These are phyloP conservation scores for Malus orientalis DNA, from an alignment of 306 rosid genomes.

Conservation along the genomic window DNA sequence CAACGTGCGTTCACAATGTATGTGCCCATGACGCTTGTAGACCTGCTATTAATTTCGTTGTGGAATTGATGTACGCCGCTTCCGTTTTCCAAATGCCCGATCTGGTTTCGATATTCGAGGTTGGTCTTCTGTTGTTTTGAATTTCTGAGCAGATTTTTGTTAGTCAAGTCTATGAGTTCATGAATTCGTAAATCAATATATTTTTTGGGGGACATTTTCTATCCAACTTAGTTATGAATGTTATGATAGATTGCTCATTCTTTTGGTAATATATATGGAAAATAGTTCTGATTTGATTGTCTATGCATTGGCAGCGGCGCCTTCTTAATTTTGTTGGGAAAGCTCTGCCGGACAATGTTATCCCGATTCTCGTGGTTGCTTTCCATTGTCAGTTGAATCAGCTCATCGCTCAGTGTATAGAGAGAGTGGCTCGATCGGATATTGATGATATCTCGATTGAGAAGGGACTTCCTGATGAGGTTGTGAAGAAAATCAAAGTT, in stretches of 20 bases:
- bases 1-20: conserved; percentile 40
- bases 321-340: conserved; percentile 39
- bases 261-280: neutral
- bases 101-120: conserved; percentile 45
- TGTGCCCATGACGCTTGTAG: conserved; percentile 51
- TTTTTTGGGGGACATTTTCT: neutral
- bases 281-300: conserved; percentile 4
- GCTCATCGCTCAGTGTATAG: conserved; percentile 24
- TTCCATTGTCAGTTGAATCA: conserved; percentile 38
- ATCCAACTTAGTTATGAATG: neutral
- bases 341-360: conserved; percentile 37
- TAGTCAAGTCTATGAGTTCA: neutral
- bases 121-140: conserved; percentile 9
- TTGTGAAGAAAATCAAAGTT: conserved; percentile 26
- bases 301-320: conserved; percentile 33
- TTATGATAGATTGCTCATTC: neutral
- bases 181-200: neutral
- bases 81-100: conserved; percentile 40
- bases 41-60: conserved; percentile 44
- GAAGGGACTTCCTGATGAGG: conserved; percentile 38
- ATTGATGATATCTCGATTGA: conserved; percentile 32
- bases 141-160: neutral
- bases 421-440: conserved; percentile 43
- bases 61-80: conserved; percentile 47
- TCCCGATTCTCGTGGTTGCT: conserved; percentile 36